Evolutionary conservation across 345 rosid species (phyloP).

Genomic region (Ailanthus altissimus): DNA sequence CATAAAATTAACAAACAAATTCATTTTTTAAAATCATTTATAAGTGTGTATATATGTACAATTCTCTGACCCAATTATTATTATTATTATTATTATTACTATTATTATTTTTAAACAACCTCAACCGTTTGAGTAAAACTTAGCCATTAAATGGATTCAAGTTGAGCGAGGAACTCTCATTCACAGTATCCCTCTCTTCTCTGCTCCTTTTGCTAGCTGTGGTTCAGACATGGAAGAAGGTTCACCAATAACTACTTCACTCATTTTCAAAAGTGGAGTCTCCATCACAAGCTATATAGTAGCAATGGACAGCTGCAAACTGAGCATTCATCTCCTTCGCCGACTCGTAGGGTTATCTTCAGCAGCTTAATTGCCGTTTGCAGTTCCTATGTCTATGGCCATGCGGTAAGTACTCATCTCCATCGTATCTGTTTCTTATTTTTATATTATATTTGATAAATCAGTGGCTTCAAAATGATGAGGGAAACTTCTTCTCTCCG

Average conservation of each 20-base stretch:
- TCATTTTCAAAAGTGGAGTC: background rate
- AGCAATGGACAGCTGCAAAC: background rate
- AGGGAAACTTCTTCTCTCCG: too few relatives aligned
- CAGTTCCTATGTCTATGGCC: slow-evolving; percentile 38
- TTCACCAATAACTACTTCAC: background rate
- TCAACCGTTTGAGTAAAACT: too few relatives aligned
- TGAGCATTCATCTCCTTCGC: background rate
- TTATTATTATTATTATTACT: too few relatives aligned
- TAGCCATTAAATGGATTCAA: too few relatives aligned
- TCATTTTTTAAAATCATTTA: too few relatives aligned
- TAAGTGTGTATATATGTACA: too few relatives aligned
- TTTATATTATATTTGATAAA: too few relatives aligned
- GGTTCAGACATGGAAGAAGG: background rate
- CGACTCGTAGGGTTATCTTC: slow-evolving; percentile 14
- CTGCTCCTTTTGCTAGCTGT: background rate
- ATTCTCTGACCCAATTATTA: too few relatives aligned
- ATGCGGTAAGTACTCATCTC: slow-evolving; percentile 29
- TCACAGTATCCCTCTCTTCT: background rate
- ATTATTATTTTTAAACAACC: too few relatives aligned
- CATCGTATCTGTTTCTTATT: too few relatives aligned
- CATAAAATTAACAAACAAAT: too few relatives aligned
- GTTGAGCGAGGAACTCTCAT: background rate
- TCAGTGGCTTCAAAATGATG: too few relatives aligned
- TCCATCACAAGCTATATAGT: background rate
- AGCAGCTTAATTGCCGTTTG: slow-evolving; percentile 33